phyloP scores from a whole-genome alignment of 108 stramenopile species.

The Fistulifera solaris region DNA sequence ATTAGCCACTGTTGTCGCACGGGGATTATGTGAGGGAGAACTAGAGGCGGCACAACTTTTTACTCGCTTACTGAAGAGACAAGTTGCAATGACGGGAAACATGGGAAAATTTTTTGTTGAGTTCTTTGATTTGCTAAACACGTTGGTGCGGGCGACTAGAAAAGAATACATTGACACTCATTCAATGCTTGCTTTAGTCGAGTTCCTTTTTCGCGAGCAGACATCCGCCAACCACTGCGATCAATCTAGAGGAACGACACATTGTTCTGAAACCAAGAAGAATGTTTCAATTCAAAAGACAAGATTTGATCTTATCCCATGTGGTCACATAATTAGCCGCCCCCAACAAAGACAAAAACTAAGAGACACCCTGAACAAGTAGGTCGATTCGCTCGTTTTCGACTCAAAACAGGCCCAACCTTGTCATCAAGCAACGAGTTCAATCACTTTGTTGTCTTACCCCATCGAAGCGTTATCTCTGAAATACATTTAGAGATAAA shows the following conservation, averaged over 20 bases:
- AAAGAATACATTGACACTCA: no score
- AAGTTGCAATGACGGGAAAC: no score
- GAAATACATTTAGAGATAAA: conserved; percentile 52
- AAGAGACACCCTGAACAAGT: conserved; percentile 49
- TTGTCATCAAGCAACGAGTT: conserved; percentile 54
- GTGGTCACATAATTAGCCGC: not conserved
- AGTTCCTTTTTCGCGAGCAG: not conserved
- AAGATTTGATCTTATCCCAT: not conserved
- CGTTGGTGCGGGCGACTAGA: no score
- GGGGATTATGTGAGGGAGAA: no score
- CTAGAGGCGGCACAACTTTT: no score
- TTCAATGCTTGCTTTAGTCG: not conserved
- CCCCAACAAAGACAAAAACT: conserved; percentile 9
- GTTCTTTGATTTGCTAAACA: no score
- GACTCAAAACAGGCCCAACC: conserved; percentile 41
- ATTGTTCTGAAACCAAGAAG: not conserved
- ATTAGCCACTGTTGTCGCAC: no score
- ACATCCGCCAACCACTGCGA: no score
- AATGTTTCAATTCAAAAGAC: not conserved
- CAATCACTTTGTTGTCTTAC: conserved; percentile 39
- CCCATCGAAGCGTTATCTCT: conserved; percentile 52
- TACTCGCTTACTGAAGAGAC: no score
- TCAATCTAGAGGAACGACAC: no score
- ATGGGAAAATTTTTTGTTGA: no score
- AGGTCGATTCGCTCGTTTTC: conserved; percentile 32